A percentile compares a stretch with the other conserved stretches of the same genome.
Evolutionary conservation across 2,329 filamentous ascomycete genomes (phyloP).

Genomic region (Xylariaceae sp.): DNA sequence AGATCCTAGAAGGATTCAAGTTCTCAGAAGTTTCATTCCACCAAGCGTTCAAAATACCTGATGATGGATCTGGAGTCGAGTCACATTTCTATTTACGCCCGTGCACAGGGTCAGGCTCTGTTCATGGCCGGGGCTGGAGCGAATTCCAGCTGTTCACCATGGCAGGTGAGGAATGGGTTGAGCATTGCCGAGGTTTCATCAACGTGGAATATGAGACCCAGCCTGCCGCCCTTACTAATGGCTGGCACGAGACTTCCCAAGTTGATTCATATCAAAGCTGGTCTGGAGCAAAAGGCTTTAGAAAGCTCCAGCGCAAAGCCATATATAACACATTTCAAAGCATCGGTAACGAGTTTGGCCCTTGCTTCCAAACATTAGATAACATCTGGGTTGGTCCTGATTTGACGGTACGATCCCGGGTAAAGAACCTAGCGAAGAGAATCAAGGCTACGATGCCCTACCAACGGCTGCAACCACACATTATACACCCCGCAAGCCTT

Average conservation of each 20-base stretch:
- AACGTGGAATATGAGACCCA: conserved; percentile 10
- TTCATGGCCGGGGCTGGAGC: conserved; percentile 9
- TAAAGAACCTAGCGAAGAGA: conserved; percentile 9
- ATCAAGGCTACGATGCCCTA: conserved; percentile 14
- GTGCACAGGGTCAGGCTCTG: background rate
- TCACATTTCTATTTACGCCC: conserved; percentile 17
- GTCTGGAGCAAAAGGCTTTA: background rate
- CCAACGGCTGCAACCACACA: conserved; percentile 13
- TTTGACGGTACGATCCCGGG: conserved; percentile 2
- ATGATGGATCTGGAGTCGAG: conserved; percentile 15
- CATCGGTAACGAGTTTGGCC: conserved; percentile 16
- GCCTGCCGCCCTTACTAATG: background rate
- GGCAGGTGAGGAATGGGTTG: conserved; percentile 14
- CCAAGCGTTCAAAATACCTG: conserved; percentile 14
- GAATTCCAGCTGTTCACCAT: conserved; percentile 19
- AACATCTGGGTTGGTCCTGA: conserved; percentile 8
- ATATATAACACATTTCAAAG: conserved; percentile 10
- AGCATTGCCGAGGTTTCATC: conserved; percentile 17
- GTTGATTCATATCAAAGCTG: background rate
- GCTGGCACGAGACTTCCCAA: background rate
- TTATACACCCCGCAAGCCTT: conserved; percentile 19
- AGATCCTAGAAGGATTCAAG: conserved; percentile 13
- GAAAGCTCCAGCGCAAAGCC: conserved; percentile 5
- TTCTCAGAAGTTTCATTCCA: conserved; percentile 20
- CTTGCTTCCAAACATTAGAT: conserved; percentile 15